Percentiles rank a stretch among this genome's conserved stretches.
phyloP scores from a whole-genome alignment of 148 eudicot species.

The Camellia japonica region DNA sequence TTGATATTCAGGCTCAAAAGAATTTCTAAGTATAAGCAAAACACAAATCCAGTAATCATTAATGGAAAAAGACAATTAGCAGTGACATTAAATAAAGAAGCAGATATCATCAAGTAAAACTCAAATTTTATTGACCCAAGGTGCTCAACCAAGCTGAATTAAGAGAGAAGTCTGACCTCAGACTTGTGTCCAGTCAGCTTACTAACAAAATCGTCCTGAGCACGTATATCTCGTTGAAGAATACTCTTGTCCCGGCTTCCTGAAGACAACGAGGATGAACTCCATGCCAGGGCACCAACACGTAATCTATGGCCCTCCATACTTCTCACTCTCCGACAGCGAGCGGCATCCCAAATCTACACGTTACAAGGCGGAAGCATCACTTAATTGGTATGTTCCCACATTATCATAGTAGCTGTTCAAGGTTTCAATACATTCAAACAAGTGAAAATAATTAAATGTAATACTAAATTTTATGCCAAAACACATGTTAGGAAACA shows the following conservation, averaged over 20 bases:
- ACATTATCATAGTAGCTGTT: not conserved
- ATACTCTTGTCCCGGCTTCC: slow-evolving; percentile 89
- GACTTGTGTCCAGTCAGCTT: slow-evolving; percentile 84
- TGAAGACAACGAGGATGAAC: slow-evolving; percentile 72
- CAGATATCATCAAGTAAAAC: not conserved
- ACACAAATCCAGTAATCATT: not conserved
- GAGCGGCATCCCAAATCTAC: slow-evolving; percentile 91
- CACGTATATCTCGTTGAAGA: slow-evolving; percentile 75
- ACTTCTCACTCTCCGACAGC: slow-evolving; percentile 67
- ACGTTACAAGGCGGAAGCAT: not conserved
- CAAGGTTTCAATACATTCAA: not conserved
- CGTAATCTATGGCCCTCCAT: slow-evolving; percentile 89
- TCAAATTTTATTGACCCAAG: not conserved
- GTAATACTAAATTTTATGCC: not conserved
- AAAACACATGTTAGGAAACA: not conserved
- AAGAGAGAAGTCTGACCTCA: slow-evolving; percentile 55
- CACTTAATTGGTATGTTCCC: not conserved
- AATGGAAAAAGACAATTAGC: not conserved
- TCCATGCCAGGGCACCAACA: slow-evolving; percentile 90
- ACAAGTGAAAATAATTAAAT: not conserved
- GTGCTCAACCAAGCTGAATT: not conserved
- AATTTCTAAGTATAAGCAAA: not conserved
- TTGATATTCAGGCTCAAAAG: slow-evolving; percentile 7
- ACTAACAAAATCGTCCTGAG: slow-evolving; percentile 74
- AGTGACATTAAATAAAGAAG: not conserved